Evolutionary conservation across 305 asterid species (phyloP).

Genomic region (Fraxinus angustifolia): DNA sequence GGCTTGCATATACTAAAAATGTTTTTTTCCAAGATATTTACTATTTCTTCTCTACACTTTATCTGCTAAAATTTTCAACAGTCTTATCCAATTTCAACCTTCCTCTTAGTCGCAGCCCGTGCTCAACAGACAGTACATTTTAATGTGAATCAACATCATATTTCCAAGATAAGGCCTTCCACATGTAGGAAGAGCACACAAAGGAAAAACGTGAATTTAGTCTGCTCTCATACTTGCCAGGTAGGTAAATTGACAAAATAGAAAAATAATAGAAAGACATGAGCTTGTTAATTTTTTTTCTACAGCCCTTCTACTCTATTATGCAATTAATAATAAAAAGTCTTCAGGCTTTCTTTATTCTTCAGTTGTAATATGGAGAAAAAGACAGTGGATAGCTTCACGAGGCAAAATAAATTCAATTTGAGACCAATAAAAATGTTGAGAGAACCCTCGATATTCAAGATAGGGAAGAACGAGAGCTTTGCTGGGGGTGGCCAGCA

Average conservation of each 20-base stretch:
- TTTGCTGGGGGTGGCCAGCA: neutral
- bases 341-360: neutral
- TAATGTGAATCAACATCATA: neutral
- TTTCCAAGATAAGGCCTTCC: neutral
- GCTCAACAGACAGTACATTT: neutral
- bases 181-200: neutral
- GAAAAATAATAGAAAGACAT: neutral
- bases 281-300: neutral
- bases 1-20: neutral
- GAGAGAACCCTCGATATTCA: neutral
- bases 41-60: neutral
- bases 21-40: neutral
- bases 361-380: neutral
- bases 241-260: neutral
- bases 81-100: neutral
- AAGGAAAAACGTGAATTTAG: neutral
- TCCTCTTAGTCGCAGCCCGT: neutral
- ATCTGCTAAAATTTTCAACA: neutral
- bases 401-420: neutral
- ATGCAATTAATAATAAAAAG: neutral
- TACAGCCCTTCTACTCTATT: neutral
- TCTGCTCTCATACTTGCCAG: neutral
- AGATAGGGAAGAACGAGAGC: neutral
- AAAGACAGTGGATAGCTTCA: neutral
- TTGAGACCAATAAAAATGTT: neutral